Evolutionary conservation across 192 early-diverging fungal species (phyloP).

Genomic region (Phycomyces blakesleeanus): DNA sequence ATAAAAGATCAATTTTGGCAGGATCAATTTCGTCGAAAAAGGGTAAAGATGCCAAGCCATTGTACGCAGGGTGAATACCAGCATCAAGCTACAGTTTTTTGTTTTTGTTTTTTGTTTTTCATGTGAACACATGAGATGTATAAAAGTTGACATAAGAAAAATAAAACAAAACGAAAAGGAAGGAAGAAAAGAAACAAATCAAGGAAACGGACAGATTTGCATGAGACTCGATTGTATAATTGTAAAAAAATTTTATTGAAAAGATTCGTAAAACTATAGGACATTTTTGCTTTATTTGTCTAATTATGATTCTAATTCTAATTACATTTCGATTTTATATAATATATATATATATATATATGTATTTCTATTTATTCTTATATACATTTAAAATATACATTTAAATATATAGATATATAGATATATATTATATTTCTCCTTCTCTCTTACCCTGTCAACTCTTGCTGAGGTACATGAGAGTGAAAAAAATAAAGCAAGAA

Average conservation of each 20-base stretch:
- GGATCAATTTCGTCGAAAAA: slow-evolving; percentile 96
- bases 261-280: too few species aligned
- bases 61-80: slow-evolving; percentile 92
- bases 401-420: background rate
- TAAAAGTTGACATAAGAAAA: background rate
- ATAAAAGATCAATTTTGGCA: slow-evolving; percentile 78
- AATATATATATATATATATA: background rate
- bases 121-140: background rate
- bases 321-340: too few species aligned
- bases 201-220: background rate
- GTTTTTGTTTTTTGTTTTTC: too few species aligned
- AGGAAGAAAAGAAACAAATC: slow-evolving; percentile 2
- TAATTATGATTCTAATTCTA: too few species aligned
- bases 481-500: too few species aligned
- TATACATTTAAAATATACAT: background rate
- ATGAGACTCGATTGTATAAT: background rate
- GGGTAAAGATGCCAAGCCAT: slow-evolving; percentile 86
- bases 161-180: background rate
- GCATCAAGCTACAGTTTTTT: slow-evolving; percentile 82
- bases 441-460: too few species aligned
- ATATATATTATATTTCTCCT: background rate
- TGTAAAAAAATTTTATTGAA: too few species aligned
- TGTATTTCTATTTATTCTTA: background rate
- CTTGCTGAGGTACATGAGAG: too few species aligned
- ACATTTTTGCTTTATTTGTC: too few species aligned